A percentile compares a stretch with the other conserved stretches of the same genome.
phyloP scores from a whole-genome alignment of 1,139 yeast genomes.

The Lodderomyces theae region DNA sequence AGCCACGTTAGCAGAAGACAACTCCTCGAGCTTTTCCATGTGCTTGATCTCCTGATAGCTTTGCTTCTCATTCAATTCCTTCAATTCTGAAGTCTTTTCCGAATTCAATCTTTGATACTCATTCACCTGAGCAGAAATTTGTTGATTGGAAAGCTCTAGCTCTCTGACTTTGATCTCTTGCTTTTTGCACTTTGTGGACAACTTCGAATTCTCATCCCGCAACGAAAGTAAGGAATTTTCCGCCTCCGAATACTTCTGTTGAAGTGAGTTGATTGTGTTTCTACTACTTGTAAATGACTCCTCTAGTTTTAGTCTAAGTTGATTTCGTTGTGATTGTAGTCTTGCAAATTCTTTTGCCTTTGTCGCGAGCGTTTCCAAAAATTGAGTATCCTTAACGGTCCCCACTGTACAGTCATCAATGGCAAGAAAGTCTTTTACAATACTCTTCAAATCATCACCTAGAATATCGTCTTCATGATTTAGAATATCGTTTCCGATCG shows the following conservation, averaged over 20 bases:
- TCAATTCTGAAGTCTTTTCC: constrained; percentile 9
- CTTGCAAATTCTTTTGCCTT: constrained; percentile 50
- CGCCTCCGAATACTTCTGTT: constrained; percentile 5
- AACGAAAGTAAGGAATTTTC: constrained; percentile 19
- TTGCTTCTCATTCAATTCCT: constrained; percentile 10
- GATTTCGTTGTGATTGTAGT: constrained; percentile 49
- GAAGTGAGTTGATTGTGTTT: constrained; percentile 12
- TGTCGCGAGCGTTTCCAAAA: constrained; percentile 27
- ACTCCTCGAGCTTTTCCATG: constrained; percentile 36
- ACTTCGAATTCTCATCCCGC: constrained; percentile 22
- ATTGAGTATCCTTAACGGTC: not conserved
- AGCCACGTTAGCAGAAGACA: constrained; percentile 51
- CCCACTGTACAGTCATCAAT: not conserved
- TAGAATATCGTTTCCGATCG: constrained; percentile 17
- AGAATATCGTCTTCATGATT: no score
- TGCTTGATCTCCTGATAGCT: constrained; percentile 11
- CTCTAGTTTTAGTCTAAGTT: constrained; percentile 42
- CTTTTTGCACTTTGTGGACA: constrained; percentile 21
- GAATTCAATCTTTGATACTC: constrained; percentile 9
- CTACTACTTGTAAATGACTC: constrained; percentile 6
- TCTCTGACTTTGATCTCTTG: constrained; percentile 17
- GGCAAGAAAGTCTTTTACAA: not conserved
- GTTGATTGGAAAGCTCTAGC: constrained; percentile 14
- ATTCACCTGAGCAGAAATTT: constrained; percentile 8
- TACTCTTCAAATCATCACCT: not conserved